Percentiles rank a stretch among this genome's conserved stretches.
Evolutionary conservation across 1,284 basidiomycete species (phyloP).

Genomic region (Flammula alnicola): DNA sequence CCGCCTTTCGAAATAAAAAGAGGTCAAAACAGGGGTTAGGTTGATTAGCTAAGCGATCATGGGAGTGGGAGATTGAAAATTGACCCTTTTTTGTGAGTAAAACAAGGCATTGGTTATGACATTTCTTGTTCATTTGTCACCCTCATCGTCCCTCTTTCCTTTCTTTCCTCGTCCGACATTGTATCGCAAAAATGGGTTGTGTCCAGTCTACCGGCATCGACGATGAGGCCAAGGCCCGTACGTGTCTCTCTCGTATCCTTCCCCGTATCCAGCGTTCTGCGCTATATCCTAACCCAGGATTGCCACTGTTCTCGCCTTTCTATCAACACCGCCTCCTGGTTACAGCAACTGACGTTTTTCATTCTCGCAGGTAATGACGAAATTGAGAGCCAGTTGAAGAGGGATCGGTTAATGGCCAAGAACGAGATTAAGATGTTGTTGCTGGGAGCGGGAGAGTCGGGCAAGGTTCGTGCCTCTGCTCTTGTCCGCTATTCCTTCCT

Average conservation of each 20-base stretch:
- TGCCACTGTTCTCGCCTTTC: background rate
- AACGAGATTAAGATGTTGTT: slow-evolving; percentile 96
- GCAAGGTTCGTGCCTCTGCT: slow-evolving; percentile 61
- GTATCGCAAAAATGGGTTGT: slow-evolving; percentile 63
- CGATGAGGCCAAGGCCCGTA: slow-evolving; percentile 82
- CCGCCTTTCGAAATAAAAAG: no score
- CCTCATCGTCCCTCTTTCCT: background rate
- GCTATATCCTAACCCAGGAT: background rate
- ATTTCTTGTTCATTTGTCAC: no score
- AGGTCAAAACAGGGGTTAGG: no score
- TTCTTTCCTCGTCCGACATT: background rate
- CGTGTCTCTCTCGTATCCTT: slow-evolving; percentile 39
- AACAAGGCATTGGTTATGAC: no score
- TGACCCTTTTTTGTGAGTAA: no score
- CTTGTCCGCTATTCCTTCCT: slow-evolving; percentile 1
- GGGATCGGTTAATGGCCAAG: slow-evolving; percentile 89
- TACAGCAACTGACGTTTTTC: background rate
- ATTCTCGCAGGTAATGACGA: slow-evolving; percentile 79
- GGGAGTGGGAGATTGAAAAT: no score
- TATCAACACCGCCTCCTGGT: background rate
- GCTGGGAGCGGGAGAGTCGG: slow-evolving; percentile 92
- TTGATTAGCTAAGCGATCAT: no score
- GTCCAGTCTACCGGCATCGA: slow-evolving; percentile 73
- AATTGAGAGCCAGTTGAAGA: slow-evolving; percentile 95
- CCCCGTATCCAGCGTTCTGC: background rate